Base-by-base conservation (phyloP, 352 stramenopile genomes). In the Globisporangium spiculum region DNA sequence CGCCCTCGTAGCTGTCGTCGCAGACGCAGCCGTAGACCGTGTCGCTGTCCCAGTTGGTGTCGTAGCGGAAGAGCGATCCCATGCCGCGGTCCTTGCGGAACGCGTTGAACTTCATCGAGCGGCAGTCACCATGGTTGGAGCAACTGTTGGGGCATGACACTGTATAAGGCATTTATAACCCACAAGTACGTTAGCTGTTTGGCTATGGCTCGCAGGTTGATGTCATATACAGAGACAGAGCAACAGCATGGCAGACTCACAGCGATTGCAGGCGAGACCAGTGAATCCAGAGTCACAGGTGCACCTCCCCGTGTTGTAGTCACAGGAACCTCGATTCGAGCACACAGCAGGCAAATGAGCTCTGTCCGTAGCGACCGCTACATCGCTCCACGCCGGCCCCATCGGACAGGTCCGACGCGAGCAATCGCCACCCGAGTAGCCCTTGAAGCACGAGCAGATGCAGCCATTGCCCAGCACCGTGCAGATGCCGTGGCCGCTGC, bases 21-120 rank as follows among this genome's bases (percentile, higher is more conserved):
- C 92, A 98, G 34, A 95, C 75, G 72, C 92, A 98, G 62, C 92
- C 92, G 65, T 94, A 90, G 22, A 97, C 84, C 77, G 91, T 95
- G 46, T 96, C 81, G 34, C 78, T 84, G 76, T 98, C 92, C 92
- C 92, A 98, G 58, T 80, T 75, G 24, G 66, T 34, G 14, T 82
- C 73, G 60, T 93, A 93, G 16, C 66, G 55, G 53, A 91, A 77
- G 10, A 66, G 44, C 38, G 76, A 65, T 8, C 83, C 81, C 10
- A 87, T 34, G 14, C 84, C 84, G 54, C 71, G 77, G 70, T 93
- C 83, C 63, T 93, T 93, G 38, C 77, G 78, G 30, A 71, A 69
- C 9, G 84, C 84, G 55, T 90, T 56, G 60, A 88, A 79, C 38
- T 76, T 81, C 78, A 92, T 89, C 6, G 83, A 92, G 53, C 81